Base-by-base conservation (phyloP, 2,329 filamentous ascomycete genomes). In the Colletotrichum viniferum region DNA sequence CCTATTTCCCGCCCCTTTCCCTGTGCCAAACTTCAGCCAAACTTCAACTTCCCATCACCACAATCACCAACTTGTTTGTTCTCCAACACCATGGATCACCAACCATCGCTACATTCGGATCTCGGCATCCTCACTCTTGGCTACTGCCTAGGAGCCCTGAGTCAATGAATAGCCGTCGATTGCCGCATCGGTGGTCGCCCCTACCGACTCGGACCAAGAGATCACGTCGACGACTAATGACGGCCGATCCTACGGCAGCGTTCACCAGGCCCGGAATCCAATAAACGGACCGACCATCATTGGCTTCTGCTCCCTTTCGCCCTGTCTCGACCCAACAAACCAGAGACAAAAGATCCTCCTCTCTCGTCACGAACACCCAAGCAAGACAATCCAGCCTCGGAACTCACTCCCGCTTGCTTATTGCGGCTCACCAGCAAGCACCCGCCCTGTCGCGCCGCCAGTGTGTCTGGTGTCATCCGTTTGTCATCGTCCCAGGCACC, bases 401-500 rank as follows among this genome's bases (percentile, higher is more conserved):
- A 75, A 48, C 32, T 58, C 32, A 4, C 38, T 67, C 69, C 73
- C 69, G 69, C 62, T 52, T 56, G 24, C 61, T 74, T 52, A 26
- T 74, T 74, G 68, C 61, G 68, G 72, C 68, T 61, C 68, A 26
- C 60, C 60, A 65, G n/a, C 14, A 30, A 63, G 36, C 67, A 62
- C 30, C 48, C 65, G 32, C 26, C 43, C 43, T 48, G 43, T 10
- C 30, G 63, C 38, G 24, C 36, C 21, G 14, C 7, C 26, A 48
- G 43, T 21, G n/a, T 48, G 34, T 24, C n/a, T 21, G 32, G 26
- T 65, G 65, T 58, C 65, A 68, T 68, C 65, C 12, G 43, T 67
- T 67, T 43, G 36, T 66, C 68, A 71, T 58, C 36, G 21, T 55
- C n/a, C 56, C 32, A 60, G 32, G 55, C 71, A 63, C 28, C 12